Percentiles rank a stretch among this genome's conserved stretches.
These are phyloP conservation scores for Geotrichum phurueaensis DNA, from an alignment of 1,139 yeast genomes.

Conservation along the genomic window DNA sequence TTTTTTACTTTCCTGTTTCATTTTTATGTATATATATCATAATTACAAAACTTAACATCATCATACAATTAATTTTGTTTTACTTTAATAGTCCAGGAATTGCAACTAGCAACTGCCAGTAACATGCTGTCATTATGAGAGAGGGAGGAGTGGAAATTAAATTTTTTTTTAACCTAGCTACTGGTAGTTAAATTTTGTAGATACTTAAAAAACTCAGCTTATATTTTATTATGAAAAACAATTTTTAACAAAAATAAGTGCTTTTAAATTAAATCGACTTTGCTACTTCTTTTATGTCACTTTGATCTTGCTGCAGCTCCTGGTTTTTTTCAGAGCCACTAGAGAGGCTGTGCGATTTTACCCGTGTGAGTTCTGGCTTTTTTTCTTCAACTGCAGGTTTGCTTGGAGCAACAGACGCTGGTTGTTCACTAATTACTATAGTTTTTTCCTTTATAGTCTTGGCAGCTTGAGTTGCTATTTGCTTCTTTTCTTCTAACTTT, in stretches of 20 bases:
- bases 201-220: too few species aligned
- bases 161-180: too few species aligned
- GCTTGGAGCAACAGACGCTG: neutral
- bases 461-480: conserved; percentile 3
- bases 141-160: too few species aligned
- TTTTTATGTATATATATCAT: too few species aligned
- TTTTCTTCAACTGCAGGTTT: neutral
- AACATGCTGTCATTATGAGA: too few species aligned
- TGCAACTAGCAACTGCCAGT: too few species aligned
- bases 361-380: neutral
- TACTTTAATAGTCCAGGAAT: too few species aligned
- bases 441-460: neutral
- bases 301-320: neutral
- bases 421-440: neutral
- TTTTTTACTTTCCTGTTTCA: too few species aligned
- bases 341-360: neutral
- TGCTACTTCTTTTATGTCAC: neutral
- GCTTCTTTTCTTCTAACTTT: conserved; percentile 22
- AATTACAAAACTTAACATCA: too few species aligned
- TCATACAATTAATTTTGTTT: too few species aligned
- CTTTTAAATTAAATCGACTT: neutral
- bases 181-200: too few species aligned
- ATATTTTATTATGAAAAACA: too few species aligned
- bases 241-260: neutral
- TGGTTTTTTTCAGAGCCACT: neutral